phyloP scores from a whole-genome alignment of 768 basidiomycete species.

The Phaeolepiota aurea region DNA sequence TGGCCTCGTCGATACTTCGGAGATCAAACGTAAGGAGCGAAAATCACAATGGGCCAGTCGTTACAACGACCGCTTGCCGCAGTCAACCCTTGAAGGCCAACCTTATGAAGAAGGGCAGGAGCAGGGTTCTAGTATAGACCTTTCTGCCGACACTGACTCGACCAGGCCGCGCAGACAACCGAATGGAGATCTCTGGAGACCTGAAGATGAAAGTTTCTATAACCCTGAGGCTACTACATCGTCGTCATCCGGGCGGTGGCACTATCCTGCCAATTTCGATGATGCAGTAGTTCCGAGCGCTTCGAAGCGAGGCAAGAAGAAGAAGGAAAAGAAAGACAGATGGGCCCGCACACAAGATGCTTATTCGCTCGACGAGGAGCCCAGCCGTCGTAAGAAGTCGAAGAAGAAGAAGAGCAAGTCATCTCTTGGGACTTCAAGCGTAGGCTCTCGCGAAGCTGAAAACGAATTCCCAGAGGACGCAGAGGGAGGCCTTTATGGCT shows the following conservation, averaged over 20 bases:
- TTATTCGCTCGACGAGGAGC: conserved; percentile 45
- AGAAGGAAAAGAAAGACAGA: conserved; percentile 79
- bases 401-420: conserved; percentile 59
- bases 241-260: conserved; percentile 59
- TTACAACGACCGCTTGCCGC: conserved; percentile 73
- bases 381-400: conserved; percentile 40
- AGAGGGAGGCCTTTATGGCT: conserved; percentile 59
- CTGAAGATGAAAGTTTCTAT: conserved; percentile 74
- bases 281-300: conserved; percentile 38
- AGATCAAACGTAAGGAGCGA: conserved; percentile 68
- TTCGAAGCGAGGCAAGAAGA: conserved; percentile 49
- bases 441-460: conserved; percentile 25
- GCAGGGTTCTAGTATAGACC: conserved; percentile 31
- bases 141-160: conserved; percentile 24
- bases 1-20: conserved; percentile 78
- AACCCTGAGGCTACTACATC: conserved; percentile 30
- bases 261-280: conserved; percentile 79
- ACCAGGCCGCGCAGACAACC: conserved; percentile 23
- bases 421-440: conserved; percentile 27
- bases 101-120: conserved; percentile 78
- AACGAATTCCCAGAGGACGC: conserved; percentile 65
- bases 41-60: conserved; percentile 84
- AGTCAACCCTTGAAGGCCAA: conserved; percentile 63
- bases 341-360: conserved; percentile 87
- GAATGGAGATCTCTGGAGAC: conserved; percentile 60